Conservation (phyloP, 148 eudicot genomes). For the Rheum nobile region DNA sequence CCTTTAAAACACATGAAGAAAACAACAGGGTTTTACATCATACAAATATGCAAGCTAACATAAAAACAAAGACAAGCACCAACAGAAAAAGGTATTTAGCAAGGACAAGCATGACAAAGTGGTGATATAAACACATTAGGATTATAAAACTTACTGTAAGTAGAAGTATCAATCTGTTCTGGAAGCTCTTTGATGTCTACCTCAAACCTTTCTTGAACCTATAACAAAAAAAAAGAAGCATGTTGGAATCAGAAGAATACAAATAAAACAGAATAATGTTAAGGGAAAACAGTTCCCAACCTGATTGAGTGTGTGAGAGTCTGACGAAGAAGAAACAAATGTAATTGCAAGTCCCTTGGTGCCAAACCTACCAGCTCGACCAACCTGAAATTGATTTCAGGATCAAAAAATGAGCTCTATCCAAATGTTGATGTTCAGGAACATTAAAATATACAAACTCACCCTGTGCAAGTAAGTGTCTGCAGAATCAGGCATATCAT, state of each 20-base stretch:
- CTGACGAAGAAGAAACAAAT: constrained; percentile 74
- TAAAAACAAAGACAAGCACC: too few relatives aligned
- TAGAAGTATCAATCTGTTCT: constrained; percentile 13
- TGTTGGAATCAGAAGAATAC: background rate
- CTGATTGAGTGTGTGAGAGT: constrained; percentile 84
- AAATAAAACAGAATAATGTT: background rate
- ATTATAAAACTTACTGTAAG: constrained; percentile 8
- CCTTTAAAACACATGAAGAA: too few relatives aligned
- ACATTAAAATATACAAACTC: background rate
- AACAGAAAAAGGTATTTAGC: too few relatives aligned
- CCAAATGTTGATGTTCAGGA: background rate
- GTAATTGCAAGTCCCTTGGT: constrained; percentile 96
- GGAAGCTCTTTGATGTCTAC: constrained; percentile 15
- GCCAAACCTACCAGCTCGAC: constrained; percentile 94
- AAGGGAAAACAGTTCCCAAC: constrained; percentile 14
- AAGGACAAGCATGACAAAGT: background rate
- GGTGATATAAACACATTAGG: background rate
- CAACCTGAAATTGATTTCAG: constrained; percentile 37
- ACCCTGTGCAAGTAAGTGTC: constrained; percentile 91
- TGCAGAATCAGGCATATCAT: constrained; percentile 97
- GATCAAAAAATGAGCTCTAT: background rate
- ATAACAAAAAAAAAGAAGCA: background rate
- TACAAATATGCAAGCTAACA: too few relatives aligned
- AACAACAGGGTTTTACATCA: too few relatives aligned
- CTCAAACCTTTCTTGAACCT: constrained; percentile 31